phyloP scores from a whole-genome alignment of 768 basidiomycete species.

The Leucosporidium yakuticum region DNA sequence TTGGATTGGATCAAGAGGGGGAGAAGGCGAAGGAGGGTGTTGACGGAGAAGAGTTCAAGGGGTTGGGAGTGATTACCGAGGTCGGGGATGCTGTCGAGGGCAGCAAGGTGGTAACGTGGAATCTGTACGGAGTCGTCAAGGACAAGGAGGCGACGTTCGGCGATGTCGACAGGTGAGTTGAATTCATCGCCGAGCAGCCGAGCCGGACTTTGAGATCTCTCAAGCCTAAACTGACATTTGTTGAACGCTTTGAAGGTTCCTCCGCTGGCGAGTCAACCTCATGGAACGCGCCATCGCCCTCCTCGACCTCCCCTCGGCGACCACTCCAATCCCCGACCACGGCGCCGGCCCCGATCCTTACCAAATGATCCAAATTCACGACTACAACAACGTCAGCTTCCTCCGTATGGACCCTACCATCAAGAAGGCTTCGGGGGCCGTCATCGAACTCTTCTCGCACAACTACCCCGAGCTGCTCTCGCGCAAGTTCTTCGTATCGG shows the following conservation, averaged over 20 bases:
- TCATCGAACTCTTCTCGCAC: conserved; percentile 22
- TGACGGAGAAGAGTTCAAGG: conserved; percentile 7
- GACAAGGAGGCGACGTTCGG: conserved; percentile 22
- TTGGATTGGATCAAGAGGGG: conserved; percentile 9
- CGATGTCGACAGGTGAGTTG: conserved; percentile 22
- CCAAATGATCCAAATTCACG: conserved; percentile 29
- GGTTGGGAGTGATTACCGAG: conserved; percentile 25
- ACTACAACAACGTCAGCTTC: conserved; percentile 29
- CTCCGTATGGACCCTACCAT: conserved; percentile 26
- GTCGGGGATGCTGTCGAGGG: conserved; percentile 7
- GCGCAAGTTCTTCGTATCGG: conserved; percentile 25
- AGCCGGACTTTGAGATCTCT: no score
- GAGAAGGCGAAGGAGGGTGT: not conserved
- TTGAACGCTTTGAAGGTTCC: conserved; percentile 13
- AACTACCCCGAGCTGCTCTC: conserved; percentile 33
- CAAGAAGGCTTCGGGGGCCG: conserved; percentile 23
- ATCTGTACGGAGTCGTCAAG: conserved; percentile 32
- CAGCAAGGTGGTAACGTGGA: conserved; percentile 18
- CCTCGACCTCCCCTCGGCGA: not conserved
- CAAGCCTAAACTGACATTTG: no score
- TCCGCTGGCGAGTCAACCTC: conserved; percentile 25
- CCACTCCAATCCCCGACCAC: conserved; percentile 24
- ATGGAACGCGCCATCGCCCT: conserved; percentile 26
- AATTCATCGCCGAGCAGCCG: no score
- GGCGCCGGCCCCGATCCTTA: conserved; percentile 23